phyloP scores from a whole-genome alignment of 2,329 filamentous ascomycete genomes.

The Aspergillus sp. region DNA sequence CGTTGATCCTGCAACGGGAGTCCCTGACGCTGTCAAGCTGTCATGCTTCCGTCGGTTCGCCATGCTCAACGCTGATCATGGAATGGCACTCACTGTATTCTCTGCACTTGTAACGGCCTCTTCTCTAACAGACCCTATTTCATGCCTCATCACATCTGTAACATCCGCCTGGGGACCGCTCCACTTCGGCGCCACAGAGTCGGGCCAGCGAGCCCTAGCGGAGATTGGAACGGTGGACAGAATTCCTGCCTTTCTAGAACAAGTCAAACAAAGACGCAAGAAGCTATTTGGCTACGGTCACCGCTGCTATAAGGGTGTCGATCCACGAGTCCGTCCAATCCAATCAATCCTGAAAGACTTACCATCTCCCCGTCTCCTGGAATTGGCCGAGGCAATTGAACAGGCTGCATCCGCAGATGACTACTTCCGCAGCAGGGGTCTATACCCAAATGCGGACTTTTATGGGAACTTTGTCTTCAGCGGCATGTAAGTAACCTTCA shows the following conservation, averaged over 20 bases:
- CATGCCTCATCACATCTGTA: constrained; percentile 52
- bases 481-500: constrained; percentile 32
- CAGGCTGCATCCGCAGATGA: constrained; percentile 24
- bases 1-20: constrained; percentile 48
- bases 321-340: constrained; percentile 29
- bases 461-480: constrained; percentile 46
- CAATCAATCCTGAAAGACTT: constrained; percentile 23
- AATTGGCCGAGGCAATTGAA: constrained; percentile 30
- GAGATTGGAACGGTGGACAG: constrained; percentile 26
- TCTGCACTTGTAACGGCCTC: constrained; percentile 58
- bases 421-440: constrained; percentile 26
- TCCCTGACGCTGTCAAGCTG: constrained; percentile 47
- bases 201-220: constrained; percentile 48
- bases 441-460: constrained; percentile 49
- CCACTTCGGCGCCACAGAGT: constrained; percentile 61
- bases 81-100: constrained; percentile 59
- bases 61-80: constrained; percentile 59
- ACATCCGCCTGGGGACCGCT: constrained; percentile 58
- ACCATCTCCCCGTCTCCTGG: constrained; percentile 17
- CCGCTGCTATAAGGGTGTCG: constrained; percentile 30
- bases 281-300: constrained; percentile 35
- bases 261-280: constrained; percentile 26
- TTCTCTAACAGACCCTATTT: constrained; percentile 56
- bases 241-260: constrained; percentile 27
- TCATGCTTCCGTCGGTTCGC: constrained; percentile 55